phyloP scores from a whole-genome alignment of 2,329 filamentous ascomycete genomes.

The Truncatella angustata region DNA sequence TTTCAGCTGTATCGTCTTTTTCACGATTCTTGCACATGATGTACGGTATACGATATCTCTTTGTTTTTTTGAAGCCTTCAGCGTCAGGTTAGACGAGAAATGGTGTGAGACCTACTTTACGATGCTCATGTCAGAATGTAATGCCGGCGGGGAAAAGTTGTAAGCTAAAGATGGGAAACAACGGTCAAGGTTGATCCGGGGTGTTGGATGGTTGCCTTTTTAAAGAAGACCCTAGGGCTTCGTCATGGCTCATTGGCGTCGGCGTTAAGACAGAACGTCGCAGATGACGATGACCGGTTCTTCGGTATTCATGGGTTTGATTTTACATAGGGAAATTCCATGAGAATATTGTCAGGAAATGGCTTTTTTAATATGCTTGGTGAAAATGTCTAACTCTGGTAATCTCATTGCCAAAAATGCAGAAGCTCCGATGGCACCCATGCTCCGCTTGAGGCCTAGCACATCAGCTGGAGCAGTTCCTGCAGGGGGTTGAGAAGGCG shows the following conservation, averaged over 20 bases:
- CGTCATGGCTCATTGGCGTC: constrained; percentile 1
- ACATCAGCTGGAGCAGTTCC: too few species aligned
- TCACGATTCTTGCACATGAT: too few species aligned
- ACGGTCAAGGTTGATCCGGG: background rate
- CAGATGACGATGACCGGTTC: background rate
- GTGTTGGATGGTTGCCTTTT: background rate
- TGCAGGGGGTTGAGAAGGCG: too few species aligned
- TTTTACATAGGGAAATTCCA: background rate
- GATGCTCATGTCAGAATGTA: constrained; percentile 7
- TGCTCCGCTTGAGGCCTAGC: too few species aligned
- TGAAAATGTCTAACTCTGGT: too few species aligned
- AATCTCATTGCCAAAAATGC: too few species aligned
- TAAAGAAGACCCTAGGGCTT: background rate
- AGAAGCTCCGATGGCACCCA: too few species aligned
- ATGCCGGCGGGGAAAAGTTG: background rate
- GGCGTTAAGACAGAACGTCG: constrained; percentile 4
- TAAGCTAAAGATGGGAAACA: background rate
- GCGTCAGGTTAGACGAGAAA: background rate
- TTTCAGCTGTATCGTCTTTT: constrained; percentile 8
- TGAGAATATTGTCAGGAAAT: background rate
- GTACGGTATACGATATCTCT: constrained; percentile 4
- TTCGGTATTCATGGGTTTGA: background rate
- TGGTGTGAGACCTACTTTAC: constrained; percentile 4
- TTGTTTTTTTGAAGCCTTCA: background rate
- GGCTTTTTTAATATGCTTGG: background rate